Evolutionary conservation across 768 basidiomycete species (phyloP), one percentile per base, ranked within the genome.

Genomic region (Mycena sanguinolenta): DNA sequence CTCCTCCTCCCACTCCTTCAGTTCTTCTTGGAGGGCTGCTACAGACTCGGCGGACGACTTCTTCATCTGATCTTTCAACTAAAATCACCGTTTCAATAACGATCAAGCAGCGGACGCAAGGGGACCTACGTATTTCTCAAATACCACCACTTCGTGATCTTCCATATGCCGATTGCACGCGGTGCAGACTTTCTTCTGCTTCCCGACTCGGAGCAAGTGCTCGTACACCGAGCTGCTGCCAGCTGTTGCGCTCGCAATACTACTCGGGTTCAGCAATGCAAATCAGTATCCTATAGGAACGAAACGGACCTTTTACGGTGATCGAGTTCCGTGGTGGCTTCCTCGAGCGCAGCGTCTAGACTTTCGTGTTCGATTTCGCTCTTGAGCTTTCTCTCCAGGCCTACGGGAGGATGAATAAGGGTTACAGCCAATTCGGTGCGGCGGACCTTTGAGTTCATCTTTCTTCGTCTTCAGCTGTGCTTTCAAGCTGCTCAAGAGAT

Each of bases 161-260:
- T 87, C 82, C 76, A 98, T 81, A 44, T 83, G 84, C 1, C 96
- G 88, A 74, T 90, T 89, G 77, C 97, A 99, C 10, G 90, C 90
- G 14, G 88, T 83, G 75, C 97, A 99, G 0, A 84, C 79, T 75
- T 92, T 90, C 70, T 91, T 88, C 58, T 84, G 82, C 76, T 88
- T 88, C 38, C 92, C 94, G 1, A 80, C 78, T 19, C 82, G 80
- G 46, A 95, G 83, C 34, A 94, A 74, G 1, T 78, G 77, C 65
- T 90, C 83, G 65, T 89, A 97, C 39, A 87, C 83, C 27, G 78
- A 61, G 42, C 79, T 81, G 2, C 79, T 78, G 16, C 81, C 82
- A 34, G 76, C 73, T 32, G 77, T 70, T 42, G 66, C 76, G 14
- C 78, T 80, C 53, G 77, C 74, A 58, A 75, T 25, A 32, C 83